Conservation (phyloP, 495 filamentous ascomycete genomes). For the Trichocladium antarcticum region DNA sequence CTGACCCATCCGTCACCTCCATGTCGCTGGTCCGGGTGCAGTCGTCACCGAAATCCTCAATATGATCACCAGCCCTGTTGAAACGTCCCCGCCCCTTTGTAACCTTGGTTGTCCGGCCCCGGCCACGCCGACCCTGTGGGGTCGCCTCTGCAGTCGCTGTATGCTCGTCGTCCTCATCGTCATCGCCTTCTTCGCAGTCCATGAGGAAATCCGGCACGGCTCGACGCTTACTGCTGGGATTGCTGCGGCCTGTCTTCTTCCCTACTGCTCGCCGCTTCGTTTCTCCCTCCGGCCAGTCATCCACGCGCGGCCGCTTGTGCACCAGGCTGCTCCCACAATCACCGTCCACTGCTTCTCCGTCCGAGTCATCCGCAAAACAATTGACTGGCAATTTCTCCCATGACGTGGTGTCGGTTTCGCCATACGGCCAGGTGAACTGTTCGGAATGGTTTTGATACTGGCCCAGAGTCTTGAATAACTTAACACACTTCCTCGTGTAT, state of each 20-base stretch:
- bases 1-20: conserved; percentile 35
- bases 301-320: conserved; percentile 2
- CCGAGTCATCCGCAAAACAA: conserved; percentile 27
- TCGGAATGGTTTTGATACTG: conserved; percentile 21
- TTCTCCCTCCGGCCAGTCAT: neutral
- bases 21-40: conserved; percentile 40
- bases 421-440: conserved; percentile 18
- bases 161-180: conserved; percentile 13
- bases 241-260: conserved; percentile 5
- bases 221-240: neutral
- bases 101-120: conserved; percentile 7
- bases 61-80: conserved; percentile 21
- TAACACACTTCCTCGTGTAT: conserved; percentile 37
- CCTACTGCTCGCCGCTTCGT: conserved; percentile 12
- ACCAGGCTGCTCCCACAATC: neutral
- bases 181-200: conserved; percentile 6
- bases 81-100: neutral
- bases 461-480: conserved; percentile 30
- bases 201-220: neutral
- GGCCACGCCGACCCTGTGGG: neutral
- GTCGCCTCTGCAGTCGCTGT: neutral
- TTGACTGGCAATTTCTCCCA: conserved; percentile 24
- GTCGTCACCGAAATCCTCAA: conserved; percentile 38
- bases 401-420: conserved; percentile 19
- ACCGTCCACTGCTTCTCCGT: neutral